phyloP scores from a whole-genome alignment of 768 basidiomycete genomes.

The Suillus brevipes region DNA sequence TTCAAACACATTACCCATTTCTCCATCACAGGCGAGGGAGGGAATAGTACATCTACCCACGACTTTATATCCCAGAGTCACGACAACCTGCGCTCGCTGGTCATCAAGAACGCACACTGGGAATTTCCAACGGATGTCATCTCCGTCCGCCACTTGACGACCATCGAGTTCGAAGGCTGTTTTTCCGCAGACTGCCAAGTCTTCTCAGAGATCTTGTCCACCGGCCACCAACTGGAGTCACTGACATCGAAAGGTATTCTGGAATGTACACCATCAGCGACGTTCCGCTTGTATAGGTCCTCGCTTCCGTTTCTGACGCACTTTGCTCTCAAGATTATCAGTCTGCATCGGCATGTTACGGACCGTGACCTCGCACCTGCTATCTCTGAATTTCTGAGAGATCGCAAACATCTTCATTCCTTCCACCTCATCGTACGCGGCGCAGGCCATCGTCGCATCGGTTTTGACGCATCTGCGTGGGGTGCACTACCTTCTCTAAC shows the following conservation, averaged over 20 bases:
- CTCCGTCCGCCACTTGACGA: conserved; percentile 62
- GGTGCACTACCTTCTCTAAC: conserved; percentile 63
- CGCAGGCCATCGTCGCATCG: conserved; percentile 50
- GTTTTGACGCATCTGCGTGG: conserved; percentile 72
- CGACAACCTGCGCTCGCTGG: conserved; percentile 51
- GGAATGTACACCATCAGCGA: conserved; percentile 49
- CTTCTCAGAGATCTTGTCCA: conserved; percentile 59
- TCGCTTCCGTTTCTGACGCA: conserved; percentile 64
- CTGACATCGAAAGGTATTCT: conserved; percentile 55
- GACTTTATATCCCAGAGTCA: conserved; percentile 56
- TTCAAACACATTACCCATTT: conserved; percentile 62
- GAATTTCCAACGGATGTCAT: conserved; percentile 54
- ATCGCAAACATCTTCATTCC: conserved; percentile 49
- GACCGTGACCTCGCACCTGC: conserved; percentile 71
- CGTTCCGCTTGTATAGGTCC: conserved; percentile 45
- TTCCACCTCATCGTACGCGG: conserved; percentile 49
- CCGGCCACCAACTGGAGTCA: conserved; percentile 65
- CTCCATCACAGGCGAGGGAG: conserved; percentile 49
- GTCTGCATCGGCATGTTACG: conserved; percentile 40
- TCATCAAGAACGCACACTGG: conserved; percentile 56
- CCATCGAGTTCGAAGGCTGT: conserved; percentile 60
- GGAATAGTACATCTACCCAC: conserved; percentile 39
- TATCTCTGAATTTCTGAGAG: conserved; percentile 64
- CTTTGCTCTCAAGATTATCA: conserved; percentile 56
- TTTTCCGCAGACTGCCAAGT: conserved; percentile 50